Evolutionary conservation across 2,329 filamentous ascomycete genomes (phyloP), one percentile per base, ranked within the genome.

Genomic region (Emmonsia crescens): DNA sequence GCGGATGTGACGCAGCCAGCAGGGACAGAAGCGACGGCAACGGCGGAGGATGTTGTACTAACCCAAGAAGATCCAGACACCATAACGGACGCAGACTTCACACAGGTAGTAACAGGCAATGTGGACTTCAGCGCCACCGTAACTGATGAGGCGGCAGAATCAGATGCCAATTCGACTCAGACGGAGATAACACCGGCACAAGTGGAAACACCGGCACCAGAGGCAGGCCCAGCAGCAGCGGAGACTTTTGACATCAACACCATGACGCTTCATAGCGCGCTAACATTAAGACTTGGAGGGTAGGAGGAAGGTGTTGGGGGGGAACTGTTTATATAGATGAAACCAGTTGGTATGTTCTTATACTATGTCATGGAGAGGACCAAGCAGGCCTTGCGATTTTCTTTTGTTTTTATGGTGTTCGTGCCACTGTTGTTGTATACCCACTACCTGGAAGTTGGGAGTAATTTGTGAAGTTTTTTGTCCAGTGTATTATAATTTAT

Each of bases 211-310:
- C 16, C 55, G 21, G 38, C 14, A 24, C n/a, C 52, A 44, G 54
- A 24, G 31, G 14, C 12, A 5, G 40, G 46, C n/a, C 40, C 55
- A 12, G 55, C 38, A 10, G 55, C 24, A 44, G 38, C 36, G 6
- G 55, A 24, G 38, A 24, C 48, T 10, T 29, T 61, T 56, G 59
- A 61, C 36, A 49, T 55, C 52, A 49, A 29, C 42, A 48, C 59
- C 10, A 36, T 61, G 27, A 16, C 42, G 3, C 44, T 61, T 24
- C 33, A 58, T 44, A 61, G 60, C 27, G 60, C 55, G 29, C 36
- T 61, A 38, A 61, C 60, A 21, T 27, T 61, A 29, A 57, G 42
- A 33, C 44, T 61, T 55, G 60, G 60, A 27, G 60, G 44, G 19
- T 58, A 44, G 29, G 29, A 36, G 42, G 29, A 51, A 3, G 5